Evolutionary conservation across 768 basidiomycete species (phyloP).

Genomic region (Tylopilus rubrobrunneus): DNA sequence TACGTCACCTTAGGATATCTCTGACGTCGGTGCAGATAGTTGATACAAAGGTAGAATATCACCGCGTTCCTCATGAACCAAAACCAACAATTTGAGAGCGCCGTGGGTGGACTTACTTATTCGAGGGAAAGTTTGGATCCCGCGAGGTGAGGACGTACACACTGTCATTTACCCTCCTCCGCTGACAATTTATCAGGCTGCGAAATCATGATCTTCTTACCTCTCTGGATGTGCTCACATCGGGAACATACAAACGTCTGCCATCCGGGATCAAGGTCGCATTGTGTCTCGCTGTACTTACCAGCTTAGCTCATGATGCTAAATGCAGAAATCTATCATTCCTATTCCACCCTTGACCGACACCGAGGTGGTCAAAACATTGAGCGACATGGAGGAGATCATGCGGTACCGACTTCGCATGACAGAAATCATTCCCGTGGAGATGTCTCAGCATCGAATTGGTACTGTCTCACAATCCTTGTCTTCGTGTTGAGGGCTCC

Average conservation of each 20-base stretch:
- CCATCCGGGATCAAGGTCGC: constrained; percentile 76
- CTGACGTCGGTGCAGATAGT: background rate
- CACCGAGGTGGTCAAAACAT: constrained; percentile 56
- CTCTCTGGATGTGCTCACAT: constrained; percentile 83
- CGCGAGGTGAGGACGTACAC: constrained; percentile 54
- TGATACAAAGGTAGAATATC: constrained; percentile 56
- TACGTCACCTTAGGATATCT: constrained; percentile 20
- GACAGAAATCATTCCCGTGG: constrained; percentile 75
- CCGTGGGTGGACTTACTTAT: constrained; percentile 57
- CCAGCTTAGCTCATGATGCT: constrained; percentile 19
- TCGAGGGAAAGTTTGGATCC: constrained; percentile 69
- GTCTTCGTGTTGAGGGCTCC: constrained; percentile 8
- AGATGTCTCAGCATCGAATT: constrained; percentile 71
- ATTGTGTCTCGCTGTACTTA: constrained; percentile 13
- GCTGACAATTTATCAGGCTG: constrained; percentile 44
- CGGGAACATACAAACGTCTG: constrained; percentile 80
- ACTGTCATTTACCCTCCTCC: background rate
- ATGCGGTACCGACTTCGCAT: constrained; percentile 78
- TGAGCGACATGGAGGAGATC: constrained; percentile 69
- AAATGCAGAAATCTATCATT: constrained; percentile 61
- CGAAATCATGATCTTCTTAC: constrained; percentile 93
- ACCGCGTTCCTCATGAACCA: constrained; percentile 84
- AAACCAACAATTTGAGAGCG: constrained; percentile 77
- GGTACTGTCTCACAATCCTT: constrained; percentile 38
- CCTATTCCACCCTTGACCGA: constrained; percentile 67